Conservation (phyloP, 2,329 filamentous ascomycete species). For the Colletotrichum acutatum region DNA sequence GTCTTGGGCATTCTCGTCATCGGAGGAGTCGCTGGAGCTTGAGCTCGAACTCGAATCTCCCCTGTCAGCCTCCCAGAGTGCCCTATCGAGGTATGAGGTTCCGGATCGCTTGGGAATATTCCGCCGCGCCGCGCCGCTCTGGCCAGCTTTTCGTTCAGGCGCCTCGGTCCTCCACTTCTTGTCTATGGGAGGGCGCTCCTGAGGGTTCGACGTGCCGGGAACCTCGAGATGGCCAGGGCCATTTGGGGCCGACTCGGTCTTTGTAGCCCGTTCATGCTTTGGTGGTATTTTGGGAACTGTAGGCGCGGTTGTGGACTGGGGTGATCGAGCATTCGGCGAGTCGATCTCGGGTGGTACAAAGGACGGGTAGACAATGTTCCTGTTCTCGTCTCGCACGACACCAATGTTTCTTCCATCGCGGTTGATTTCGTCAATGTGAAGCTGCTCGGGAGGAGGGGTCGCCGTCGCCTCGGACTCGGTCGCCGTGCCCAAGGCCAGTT, state of each 20-base stretch:
- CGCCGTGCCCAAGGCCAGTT: constrained; percentile 19
- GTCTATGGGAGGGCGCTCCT: constrained; percentile 33
- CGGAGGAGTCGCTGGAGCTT: constrained; percentile 40
- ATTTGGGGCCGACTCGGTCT: constrained; percentile 33
- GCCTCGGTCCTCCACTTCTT: constrained; percentile 40
- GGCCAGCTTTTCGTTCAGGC: constrained; percentile 22
- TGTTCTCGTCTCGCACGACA: constrained; percentile 45
- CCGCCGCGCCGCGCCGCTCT: constrained; percentile 33
- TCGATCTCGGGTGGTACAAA: constrained; percentile 44
- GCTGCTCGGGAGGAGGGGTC: constrained; percentile 23
- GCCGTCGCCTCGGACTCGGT: constrained; percentile 22
- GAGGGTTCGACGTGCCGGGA: background rate
- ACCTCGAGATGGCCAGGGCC: constrained; percentile 3
- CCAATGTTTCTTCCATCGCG: constrained; percentile 41
- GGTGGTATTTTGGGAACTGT: background rate
- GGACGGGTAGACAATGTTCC: constrained; percentile 46
- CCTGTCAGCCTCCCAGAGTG: constrained; percentile 38
- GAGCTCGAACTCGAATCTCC: constrained; percentile 38
- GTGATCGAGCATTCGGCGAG: constrained; percentile 25
- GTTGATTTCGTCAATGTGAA: constrained; percentile 43
- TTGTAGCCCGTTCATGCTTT: constrained; percentile 1
- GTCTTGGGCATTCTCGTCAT: constrained; percentile 37
- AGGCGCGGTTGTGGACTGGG: background rate
- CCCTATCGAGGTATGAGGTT: constrained; percentile 44
- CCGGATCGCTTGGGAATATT: constrained; percentile 39